Base-by-base conservation (phyloP, 2,329 filamentous ascomycete species). In the Phaeosphaeriaceae sp. region DNA sequence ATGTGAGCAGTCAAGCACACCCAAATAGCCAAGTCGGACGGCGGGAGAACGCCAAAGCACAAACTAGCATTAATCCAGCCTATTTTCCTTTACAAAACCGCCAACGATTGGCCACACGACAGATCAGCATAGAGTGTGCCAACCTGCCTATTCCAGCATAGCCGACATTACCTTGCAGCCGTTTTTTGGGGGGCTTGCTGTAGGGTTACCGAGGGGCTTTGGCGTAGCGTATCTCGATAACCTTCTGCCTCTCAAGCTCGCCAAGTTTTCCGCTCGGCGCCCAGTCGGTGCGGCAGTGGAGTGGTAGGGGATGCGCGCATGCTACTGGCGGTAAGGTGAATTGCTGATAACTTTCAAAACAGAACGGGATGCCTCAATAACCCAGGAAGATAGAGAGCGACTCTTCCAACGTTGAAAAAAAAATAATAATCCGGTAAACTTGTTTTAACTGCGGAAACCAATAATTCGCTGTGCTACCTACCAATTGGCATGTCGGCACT, bases 131-230 rank as follows among this genome's bases (percentile, higher is more conserved):
- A 38, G 34, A 35, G 23, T 21, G 21, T 39, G 23, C 33, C 37
- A 46, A 61, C 50, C 61, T 64, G 51, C 61, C 58, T 55, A 33
- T 53, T 58, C 32, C 37, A 41, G 54, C 18, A 15, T 61, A 46
- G 56, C 28, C 9, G 4, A 32, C 3, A 26, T 13, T 11, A 30
- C 6, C 23, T 26, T 47, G 44, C 35, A 39, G 36, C 42, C 46
- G 42, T 40, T 45, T 36, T 38, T 40, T 38, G 12, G 37, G 34
- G 35, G 39, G 39, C 42, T 52, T 42, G 39, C 42, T 52, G 44
- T 52, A 47, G 51, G 43, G 46, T 34, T 46, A 41, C 52, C 52
- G 42, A 46, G 48, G 39, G 28, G 38, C 18, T 13, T 32, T 35
- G 7, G 32, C n/a, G 21, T 21, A 36, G 42, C 42, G 32, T 44